A percentile compares a stretch with the other conserved stretches of the same genome.
Conservation (phyloP, 352 stramenopile genomes). For the Phytophthora europaea region DNA sequence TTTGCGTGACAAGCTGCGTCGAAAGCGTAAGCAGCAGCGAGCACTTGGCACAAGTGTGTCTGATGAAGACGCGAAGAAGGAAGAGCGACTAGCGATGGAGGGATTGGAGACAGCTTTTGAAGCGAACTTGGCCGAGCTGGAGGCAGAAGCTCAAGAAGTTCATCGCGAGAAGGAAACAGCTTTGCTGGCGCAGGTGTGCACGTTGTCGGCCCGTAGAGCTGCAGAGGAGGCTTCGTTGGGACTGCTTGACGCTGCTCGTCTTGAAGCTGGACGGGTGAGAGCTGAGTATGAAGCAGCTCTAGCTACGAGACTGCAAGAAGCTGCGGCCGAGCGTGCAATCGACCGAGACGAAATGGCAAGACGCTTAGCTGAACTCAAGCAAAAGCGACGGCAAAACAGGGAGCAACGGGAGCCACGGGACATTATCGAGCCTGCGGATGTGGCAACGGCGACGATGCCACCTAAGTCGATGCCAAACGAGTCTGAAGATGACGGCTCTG, state of each 20-base stretch:
- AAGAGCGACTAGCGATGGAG: slow-evolving; percentile 22
- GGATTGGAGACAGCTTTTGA: slow-evolving; percentile 30
- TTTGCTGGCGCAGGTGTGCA: slow-evolving; percentile 26
- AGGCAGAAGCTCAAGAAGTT: slow-evolving; percentile 19
- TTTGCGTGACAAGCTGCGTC: slow-evolving; percentile 37
- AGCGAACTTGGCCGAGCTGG: slow-evolving; percentile 13
- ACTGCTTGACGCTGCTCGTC: slow-evolving; percentile 27
- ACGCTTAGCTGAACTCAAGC: slow-evolving; percentile 29
- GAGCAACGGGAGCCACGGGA: slow-evolving; percentile 3
- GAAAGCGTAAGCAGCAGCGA: slow-evolving; percentile 32
- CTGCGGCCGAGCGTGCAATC: background rate
- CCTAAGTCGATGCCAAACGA: background rate
- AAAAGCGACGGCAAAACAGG: slow-evolving; percentile 18
- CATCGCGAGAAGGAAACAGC: slow-evolving; percentile 28
- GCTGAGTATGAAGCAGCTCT: slow-evolving; percentile 35
- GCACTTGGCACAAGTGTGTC: slow-evolving; percentile 4
- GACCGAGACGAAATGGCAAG: slow-evolving; percentile 29
- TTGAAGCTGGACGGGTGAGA: slow-evolving; percentile 38
- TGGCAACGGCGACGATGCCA: background rate
- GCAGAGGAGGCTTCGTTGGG: slow-evolving; percentile 29
- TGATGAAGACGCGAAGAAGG: slow-evolving; percentile 8
- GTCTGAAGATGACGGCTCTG: slow-evolving; percentile 27
- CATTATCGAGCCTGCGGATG: background rate
- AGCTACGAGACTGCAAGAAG: slow-evolving; percentile 16
- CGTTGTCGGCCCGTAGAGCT: slow-evolving; percentile 22